Conservation (phyloP, 2,329 filamentous ascomycete genomes). For the Colletotrichum orchidophilum region DNA sequence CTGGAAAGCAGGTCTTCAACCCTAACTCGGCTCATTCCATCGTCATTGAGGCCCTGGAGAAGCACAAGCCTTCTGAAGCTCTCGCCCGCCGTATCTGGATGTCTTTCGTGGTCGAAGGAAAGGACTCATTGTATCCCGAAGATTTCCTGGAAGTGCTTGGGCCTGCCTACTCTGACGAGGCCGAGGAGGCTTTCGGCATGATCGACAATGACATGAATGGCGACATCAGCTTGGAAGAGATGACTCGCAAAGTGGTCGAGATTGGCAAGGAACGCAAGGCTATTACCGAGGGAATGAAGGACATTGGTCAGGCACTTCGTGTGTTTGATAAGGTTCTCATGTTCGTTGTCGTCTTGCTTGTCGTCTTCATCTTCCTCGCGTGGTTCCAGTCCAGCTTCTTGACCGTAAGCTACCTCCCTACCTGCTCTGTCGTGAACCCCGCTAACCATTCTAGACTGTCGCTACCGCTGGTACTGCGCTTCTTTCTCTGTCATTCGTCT, state of each 20-base stretch:
- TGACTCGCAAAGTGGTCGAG: slow-evolving; percentile 87
- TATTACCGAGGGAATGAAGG: slow-evolving; percentile 93
- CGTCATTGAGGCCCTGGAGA: slow-evolving; percentile 88
- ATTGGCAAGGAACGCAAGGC: slow-evolving; percentile 88
- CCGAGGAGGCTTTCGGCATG: slow-evolving; percentile 83
- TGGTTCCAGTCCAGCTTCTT: slow-evolving; percentile 36
- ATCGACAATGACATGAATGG: slow-evolving; percentile 91
- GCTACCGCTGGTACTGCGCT: slow-evolving; percentile 91
- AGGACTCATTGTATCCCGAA: slow-evolving; percentile 79
- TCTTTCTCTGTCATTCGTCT: slow-evolving; percentile 96
- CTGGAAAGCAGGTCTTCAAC: slow-evolving; percentile 95
- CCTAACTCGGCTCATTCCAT: slow-evolving; percentile 90
- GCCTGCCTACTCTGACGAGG: slow-evolving; percentile 75
- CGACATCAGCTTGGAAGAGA: slow-evolving; percentile 94
- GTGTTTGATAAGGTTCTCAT: slow-evolving; percentile 89
- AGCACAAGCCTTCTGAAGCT: slow-evolving; percentile 85
- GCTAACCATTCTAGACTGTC: slow-evolving; percentile 66
- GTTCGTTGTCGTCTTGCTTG: slow-evolving; percentile 81
- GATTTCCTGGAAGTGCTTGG: slow-evolving; percentile 92
- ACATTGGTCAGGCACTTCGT: slow-evolving; percentile 92
- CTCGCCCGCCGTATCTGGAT: slow-evolving; percentile 96
- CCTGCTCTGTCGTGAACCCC: neutral
- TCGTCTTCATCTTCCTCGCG: slow-evolving; percentile 78
- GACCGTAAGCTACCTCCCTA: slow-evolving; percentile 55
- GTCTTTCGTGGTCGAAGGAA: slow-evolving; percentile 94